Evolutionary conservation across 805 yeast species (phyloP).

Genomic region (Spathaspora arborariae): DNA sequence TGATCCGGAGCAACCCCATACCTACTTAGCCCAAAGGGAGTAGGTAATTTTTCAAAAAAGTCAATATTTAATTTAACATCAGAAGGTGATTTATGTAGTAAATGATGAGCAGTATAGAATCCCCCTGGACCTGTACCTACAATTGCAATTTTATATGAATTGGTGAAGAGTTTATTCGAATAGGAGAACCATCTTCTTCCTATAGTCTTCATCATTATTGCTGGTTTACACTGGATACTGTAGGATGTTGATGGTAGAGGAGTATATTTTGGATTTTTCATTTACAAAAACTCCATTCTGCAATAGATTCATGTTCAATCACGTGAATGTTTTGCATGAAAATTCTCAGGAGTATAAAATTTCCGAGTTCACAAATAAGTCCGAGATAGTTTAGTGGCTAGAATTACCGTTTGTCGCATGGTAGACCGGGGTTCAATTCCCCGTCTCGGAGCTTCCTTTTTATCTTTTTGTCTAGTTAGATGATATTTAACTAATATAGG

Average conservation of each 20-base stretch:
- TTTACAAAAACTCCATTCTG: too few species aligned
- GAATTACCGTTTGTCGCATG: conserved; percentile 20
- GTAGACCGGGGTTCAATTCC: conserved; percentile 21
- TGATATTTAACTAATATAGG: background rate
- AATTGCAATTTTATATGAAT: conserved; percentile 52
- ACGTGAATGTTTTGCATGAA: too few species aligned
- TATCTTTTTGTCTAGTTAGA: background rate
- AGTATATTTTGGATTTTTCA: too few species aligned
- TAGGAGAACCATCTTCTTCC: conserved; percentile 1
- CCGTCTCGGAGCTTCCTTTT: conserved; percentile 16
- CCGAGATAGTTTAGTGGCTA: conserved; percentile 20
- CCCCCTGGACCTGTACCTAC: conserved; percentile 98
- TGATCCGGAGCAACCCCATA: conserved; percentile 99
- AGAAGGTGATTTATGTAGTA: conserved; percentile 46
- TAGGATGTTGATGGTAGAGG: too few species aligned
- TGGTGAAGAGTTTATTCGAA: background rate
- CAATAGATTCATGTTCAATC: too few species aligned
- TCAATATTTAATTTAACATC: conserved; percentile 40
- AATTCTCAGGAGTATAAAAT: too few species aligned
- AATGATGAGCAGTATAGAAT: conserved; percentile 78
- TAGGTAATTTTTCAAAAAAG: conserved; percentile 78
- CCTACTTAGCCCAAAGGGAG: conserved; percentile 88
- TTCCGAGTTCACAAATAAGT: background rate
- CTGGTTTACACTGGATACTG: background rate
- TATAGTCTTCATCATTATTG: background rate